A percentile compares a stretch with the other conserved stretches of the same genome.
Conservation (phyloP, 192 early-diverging fungal species). For the Pilaira anomala region DNA sequence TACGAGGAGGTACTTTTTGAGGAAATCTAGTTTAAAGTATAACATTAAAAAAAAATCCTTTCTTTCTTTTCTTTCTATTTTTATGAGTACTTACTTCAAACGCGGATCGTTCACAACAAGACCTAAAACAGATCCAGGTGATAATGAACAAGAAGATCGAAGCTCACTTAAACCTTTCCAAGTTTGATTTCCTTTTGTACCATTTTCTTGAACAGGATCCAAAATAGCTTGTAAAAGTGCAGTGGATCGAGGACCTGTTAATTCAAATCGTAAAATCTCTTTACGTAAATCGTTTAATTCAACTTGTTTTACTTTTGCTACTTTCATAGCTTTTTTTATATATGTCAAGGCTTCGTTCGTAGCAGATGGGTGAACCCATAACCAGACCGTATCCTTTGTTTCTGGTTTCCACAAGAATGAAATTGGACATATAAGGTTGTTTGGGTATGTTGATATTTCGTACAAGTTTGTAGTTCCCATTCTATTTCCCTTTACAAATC, state of each 20-base stretch:
- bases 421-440: constrained; percentile 64
- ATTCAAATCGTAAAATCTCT: constrained; percentile 74
- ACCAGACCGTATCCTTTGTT: constrained; percentile 50
- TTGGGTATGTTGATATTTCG: constrained; percentile 52
- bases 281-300: constrained; percentile 46
- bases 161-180: constrained; percentile 52
- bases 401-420: constrained; percentile 71
- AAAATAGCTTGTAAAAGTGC: constrained; percentile 70
- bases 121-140: constrained; percentile 76
- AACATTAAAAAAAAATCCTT: neutral
- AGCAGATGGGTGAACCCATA: constrained; percentile 79
- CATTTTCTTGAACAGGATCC: constrained; percentile 21
- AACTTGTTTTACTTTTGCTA: neutral
- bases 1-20: constrained; percentile 43
- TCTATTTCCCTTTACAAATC: constrained; percentile 59
- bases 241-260: constrained; percentile 83
- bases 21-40: constrained; percentile 44
- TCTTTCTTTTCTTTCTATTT: neutral
- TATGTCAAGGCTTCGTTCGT: constrained; percentile 40
- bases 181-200: constrained; percentile 13
- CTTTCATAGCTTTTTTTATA: constrained; percentile 31
- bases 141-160: constrained; percentile 67
- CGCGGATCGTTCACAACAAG: constrained; percentile 85
- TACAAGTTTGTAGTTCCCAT: constrained; percentile 57
- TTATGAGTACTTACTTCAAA: constrained; percentile 47